phyloP scores from a whole-genome alignment of 805 yeast species.

The Yamadazyma nakazawae region DNA sequence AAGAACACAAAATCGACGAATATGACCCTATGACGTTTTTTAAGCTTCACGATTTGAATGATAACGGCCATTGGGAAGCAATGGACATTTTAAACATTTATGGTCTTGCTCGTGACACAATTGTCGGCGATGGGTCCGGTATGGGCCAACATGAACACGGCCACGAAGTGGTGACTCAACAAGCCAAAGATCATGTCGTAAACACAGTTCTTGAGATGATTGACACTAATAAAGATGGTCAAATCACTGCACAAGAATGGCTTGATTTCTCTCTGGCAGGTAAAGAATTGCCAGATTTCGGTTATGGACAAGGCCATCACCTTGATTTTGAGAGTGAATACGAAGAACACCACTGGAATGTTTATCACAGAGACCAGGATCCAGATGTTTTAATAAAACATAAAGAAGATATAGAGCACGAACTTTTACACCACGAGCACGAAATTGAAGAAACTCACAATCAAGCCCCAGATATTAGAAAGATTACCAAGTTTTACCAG shows the following conservation, averaged over 20 bases:
- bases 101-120: slow-evolving; percentile 68
- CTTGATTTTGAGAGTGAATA: slow-evolving; percentile 91
- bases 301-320: slow-evolving; percentile 92
- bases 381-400: slow-evolving; percentile 81
- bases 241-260: slow-evolving; percentile 69
- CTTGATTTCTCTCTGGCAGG: slow-evolving; percentile 55
- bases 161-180: slow-evolving; percentile 50
- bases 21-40: slow-evolving; percentile 78
- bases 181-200: slow-evolving; percentile 54
- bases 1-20: slow-evolving; percentile 76
- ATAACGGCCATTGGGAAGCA: slow-evolving; percentile 52
- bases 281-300: slow-evolving; percentile 83
- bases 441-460: slow-evolving; percentile 63
- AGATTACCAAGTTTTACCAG: slow-evolving; percentile 25
- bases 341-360: slow-evolving; percentile 92
- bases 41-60: slow-evolving; percentile 69
- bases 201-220: slow-evolving; percentile 52
- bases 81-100: slow-evolving; percentile 75
- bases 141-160: slow-evolving; percentile 75
- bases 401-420: slow-evolving; percentile 87
- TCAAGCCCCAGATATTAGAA: slow-evolving; percentile 26
- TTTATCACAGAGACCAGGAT: slow-evolving; percentile 71
- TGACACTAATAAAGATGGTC: slow-evolving; percentile 65
- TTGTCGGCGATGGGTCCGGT: slow-evolving; percentile 88
- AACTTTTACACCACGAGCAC: slow-evolving; percentile 78